A percentile compares a stretch with the other conserved stretches of the same genome.
Conservation (phyloP, 2,329 filamentous ascomycete species). For the Aspergillus tanneri region DNA sequence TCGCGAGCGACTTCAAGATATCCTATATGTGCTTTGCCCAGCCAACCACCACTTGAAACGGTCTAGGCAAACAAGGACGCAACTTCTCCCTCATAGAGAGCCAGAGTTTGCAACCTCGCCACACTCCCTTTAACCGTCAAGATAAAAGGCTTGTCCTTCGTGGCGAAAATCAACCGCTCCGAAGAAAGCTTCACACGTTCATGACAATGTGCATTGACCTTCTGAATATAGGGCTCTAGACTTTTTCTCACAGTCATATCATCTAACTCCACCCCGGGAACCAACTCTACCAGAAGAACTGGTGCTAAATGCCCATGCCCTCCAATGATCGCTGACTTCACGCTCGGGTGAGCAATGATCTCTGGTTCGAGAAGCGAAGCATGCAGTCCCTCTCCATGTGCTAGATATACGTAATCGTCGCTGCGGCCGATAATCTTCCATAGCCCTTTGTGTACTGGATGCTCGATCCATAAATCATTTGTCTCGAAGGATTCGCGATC, state of each 20-base stretch:
- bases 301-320: constrained; percentile 21
- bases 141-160: constrained; percentile 21
- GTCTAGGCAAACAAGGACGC: constrained; percentile 8
- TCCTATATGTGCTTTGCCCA: too few relatives aligned
- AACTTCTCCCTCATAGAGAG: constrained; percentile 18
- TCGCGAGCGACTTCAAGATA: too few relatives aligned
- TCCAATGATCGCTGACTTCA: constrained; percentile 24
- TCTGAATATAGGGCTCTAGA: constrained; percentile 20
- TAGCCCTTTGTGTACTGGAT: constrained; percentile 21
- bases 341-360: constrained; percentile 20
- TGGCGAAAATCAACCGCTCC: constrained; percentile 18
- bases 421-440: constrained; percentile 28
- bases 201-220: constrained; percentile 19
- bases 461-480: constrained; percentile 25
- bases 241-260: not conserved
- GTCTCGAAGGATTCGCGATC: constrained; percentile 20
- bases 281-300: constrained; percentile 23
- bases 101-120: constrained; percentile 15
- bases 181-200: constrained; percentile 18
- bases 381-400: constrained; percentile 23
- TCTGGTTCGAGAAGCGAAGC: constrained; percentile 24
- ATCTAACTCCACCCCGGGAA: not conserved
- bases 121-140: constrained; percentile 22
- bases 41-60: too few relatives aligned
- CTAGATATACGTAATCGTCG: constrained; percentile 21